phyloP scores from a whole-genome alignment of 1,284 basidiomycete genomes.

The Fomitopsis palustris region DNA sequence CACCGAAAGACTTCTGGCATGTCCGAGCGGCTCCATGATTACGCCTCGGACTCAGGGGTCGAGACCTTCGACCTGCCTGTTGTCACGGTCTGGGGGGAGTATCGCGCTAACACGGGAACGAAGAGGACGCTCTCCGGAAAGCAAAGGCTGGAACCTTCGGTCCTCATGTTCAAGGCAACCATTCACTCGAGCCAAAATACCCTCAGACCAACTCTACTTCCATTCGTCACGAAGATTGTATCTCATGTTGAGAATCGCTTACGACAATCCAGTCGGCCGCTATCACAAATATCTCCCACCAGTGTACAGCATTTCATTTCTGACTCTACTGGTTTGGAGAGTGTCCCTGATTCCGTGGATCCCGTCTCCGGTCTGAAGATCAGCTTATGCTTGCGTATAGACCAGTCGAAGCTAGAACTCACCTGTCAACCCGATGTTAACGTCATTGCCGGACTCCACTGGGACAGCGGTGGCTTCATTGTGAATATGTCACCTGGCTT shows the following conservation, averaged over 20 bases:
- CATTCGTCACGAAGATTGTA: constrained; percentile 77
- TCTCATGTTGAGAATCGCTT: constrained; percentile 62
- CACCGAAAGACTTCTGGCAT: constrained; percentile 32
- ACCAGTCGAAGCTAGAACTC: constrained; percentile 79
- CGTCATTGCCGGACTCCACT: constrained; percentile 80
- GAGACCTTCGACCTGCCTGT: constrained; percentile 76
- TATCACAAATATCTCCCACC: constrained; percentile 21
- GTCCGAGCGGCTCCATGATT: constrained; percentile 37
- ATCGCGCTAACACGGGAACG: constrained; percentile 51
- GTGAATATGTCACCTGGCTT: constrained; percentile 72
- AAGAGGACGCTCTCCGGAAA: constrained; percentile 30
- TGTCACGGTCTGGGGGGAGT: constrained; percentile 83
- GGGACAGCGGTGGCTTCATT: constrained; percentile 90
- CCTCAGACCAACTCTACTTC: constrained; percentile 75
- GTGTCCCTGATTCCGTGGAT: constrained; percentile 9
- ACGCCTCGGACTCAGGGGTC: constrained; percentile 46
- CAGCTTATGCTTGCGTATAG: constrained; percentile 84
- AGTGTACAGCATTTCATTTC: constrained; percentile 15
- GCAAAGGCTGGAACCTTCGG: constrained; percentile 43
- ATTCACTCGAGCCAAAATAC: constrained; percentile 86
- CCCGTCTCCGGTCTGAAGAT: constrained; percentile 56
- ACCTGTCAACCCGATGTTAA: constrained; percentile 89
- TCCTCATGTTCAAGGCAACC: constrained; percentile 72
- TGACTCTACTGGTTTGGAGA: constrained; percentile 6
- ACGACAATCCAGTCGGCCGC: constrained; percentile 33